These are phyloP conservation scores for Myrica gale DNA, from an alignment of 306 rosid species.

Conservation along the genomic window DNA sequence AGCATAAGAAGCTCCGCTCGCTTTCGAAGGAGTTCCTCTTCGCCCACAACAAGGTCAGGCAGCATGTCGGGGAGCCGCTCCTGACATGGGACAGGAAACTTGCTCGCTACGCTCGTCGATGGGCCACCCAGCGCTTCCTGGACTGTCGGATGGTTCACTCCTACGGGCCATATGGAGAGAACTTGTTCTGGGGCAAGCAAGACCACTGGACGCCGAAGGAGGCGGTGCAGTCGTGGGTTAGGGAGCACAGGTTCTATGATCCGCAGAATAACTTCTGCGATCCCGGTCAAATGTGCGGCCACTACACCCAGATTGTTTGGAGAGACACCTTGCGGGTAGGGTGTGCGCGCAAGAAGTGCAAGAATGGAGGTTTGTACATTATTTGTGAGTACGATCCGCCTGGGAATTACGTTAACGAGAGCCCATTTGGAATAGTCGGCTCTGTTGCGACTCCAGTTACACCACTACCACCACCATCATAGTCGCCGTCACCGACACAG, in stretches of 20 bases:
- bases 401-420: conserved; percentile 33
- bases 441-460: not conserved
- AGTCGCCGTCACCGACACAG: not conserved
- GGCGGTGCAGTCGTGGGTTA: conserved; percentile 37
- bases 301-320: conserved; percentile 54
- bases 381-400: conserved; percentile 47
- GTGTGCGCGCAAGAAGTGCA: conserved; percentile 26
- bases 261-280: conserved; percentile 11
- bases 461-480: not conserved
- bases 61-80: not conserved
- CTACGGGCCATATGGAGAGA: conserved; percentile 41
- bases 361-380: conserved; percentile 26
- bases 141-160: conserved; percentile 45
- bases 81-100: conserved; percentile 29
- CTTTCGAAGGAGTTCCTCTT: conserved; percentile 19
- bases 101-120: conserved; percentile 35
- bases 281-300: conserved; percentile 35
- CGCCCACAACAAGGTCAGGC: conserved; percentile 39
- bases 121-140: conserved; percentile 16
- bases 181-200: conserved; percentile 38
- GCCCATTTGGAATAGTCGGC: conserved; percentile 22
- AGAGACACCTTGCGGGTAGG: conserved; percentile 27
- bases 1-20: not conserved
- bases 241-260: conserved; percentile 21
- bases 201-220: conserved; percentile 30